Conservation (phyloP, 2,329 filamentous ascomycete genomes). For the Penicillium sp. region DNA sequence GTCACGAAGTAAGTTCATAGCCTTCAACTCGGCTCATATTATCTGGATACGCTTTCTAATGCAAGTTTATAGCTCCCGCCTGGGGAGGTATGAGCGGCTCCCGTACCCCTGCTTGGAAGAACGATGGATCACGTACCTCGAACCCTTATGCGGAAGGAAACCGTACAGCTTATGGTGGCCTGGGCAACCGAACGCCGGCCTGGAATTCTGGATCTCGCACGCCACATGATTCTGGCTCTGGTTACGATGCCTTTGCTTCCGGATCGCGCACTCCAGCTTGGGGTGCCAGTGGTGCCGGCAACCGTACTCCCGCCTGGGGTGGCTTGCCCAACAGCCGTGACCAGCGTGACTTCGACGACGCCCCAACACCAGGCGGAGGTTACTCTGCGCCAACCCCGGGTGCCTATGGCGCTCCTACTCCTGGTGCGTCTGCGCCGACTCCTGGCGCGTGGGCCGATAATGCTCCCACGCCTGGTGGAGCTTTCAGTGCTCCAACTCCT, state of each 20-base stretch:
- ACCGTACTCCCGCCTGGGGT: conserved; percentile 52
- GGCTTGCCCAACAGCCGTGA: conserved; percentile 32
- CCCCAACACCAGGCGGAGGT: conserved; percentile 70
- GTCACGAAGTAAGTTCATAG: conserved; percentile 60
- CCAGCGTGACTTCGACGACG: conserved; percentile 63
- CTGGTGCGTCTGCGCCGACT: conserved; percentile 65
- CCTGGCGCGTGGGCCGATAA: conserved; percentile 50
- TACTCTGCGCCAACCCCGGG: conserved; percentile 71
- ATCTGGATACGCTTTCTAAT: conserved; percentile 25
- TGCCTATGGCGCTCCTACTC: conserved; percentile 65
- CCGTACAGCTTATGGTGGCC: conserved; percentile 73
- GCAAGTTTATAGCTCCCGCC: conserved; percentile 41
- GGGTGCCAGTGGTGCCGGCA: conserved; percentile 56
- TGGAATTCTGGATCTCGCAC: conserved; percentile 81
- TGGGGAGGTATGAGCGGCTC: conserved; percentile 50
- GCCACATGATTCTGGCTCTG: conserved; percentile 66
- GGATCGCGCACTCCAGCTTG: conserved; percentile 79
- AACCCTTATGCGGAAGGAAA: conserved; percentile 69
- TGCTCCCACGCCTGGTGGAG: conserved; percentile 50
- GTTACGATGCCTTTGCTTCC: conserved; percentile 68
- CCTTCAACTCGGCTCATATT: background rate
- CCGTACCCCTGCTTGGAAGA: conserved; percentile 59
- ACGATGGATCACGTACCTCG: conserved; percentile 58
- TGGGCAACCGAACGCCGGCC: conserved; percentile 70
- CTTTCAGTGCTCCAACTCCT: conserved; percentile 50